phyloP scores from a whole-genome alignment of 2,329 filamentous ascomycete genomes.

The Aspergillus pseudonomiae region DNA sequence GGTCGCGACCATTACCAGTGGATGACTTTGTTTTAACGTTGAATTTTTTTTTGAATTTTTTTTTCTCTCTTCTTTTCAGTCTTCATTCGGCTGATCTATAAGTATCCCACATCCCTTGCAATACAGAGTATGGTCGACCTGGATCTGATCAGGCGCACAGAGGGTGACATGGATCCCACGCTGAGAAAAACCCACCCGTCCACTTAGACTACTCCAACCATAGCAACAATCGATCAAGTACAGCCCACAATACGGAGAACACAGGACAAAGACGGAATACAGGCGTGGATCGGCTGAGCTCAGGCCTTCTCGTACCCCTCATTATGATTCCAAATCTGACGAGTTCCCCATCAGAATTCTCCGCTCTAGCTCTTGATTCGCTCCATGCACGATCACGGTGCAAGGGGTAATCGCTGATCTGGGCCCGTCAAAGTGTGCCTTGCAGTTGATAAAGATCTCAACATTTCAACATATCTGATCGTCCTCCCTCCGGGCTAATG shows the following conservation, averaged over 20 bases:
- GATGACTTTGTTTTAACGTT: neutral
- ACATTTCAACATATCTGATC: neutral
- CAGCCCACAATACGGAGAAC: neutral
- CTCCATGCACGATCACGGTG: neutral
- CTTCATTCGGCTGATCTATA: neutral
- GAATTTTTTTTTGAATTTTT: too few species aligned
- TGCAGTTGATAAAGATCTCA: neutral
- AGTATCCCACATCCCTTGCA: neutral
- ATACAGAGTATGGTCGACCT: neutral
- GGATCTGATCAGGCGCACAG: too few species aligned
- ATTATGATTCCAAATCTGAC: neutral
- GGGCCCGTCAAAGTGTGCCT: neutral
- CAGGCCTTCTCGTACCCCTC: neutral
- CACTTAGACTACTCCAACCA: neutral
- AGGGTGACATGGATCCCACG: neutral
- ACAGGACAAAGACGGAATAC: neutral
- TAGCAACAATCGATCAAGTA: neutral
- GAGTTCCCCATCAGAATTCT: neutral
- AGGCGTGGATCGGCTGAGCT: neutral
- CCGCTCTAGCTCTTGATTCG: neutral
- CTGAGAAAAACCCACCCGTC: neutral
- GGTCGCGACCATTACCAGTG: neutral
- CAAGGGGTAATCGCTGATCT: constrained; percentile 1
- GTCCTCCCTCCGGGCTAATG: neutral
- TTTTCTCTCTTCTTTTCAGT: too few species aligned